Evolutionary conservation across 2,329 filamentous ascomycete species (phyloP).

Genomic region (Neofusicoccum kwambonambiense): DNA sequence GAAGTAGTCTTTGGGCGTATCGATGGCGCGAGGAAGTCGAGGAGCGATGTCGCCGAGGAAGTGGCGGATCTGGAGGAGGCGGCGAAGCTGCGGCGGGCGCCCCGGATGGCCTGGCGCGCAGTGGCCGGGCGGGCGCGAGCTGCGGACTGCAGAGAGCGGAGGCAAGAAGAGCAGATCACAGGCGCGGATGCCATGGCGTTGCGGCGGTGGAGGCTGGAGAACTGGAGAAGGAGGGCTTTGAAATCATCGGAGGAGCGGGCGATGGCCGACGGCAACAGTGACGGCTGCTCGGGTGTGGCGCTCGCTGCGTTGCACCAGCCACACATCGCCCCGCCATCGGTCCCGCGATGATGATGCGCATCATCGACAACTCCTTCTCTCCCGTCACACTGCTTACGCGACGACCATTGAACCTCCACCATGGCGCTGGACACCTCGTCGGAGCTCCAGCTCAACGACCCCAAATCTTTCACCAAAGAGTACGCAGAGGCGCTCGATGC

Average conservation of each 20-base stretch:
- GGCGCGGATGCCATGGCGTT: constrained; percentile 24
- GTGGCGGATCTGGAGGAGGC: constrained; percentile 5
- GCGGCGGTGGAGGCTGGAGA: background rate
- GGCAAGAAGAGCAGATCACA: constrained; percentile 32
- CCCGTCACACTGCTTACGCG: background rate
- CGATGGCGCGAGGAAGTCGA: background rate
- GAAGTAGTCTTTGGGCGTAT: background rate
- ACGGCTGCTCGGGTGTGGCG: background rate
- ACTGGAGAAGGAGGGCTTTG: background rate
- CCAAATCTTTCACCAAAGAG: constrained; percentile 29
- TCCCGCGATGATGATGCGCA: background rate
- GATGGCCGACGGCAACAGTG: background rate
- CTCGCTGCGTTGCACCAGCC: background rate
- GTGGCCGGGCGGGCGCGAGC: background rate
- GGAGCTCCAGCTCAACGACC: constrained; percentile 3
- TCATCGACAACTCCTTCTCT: background rate
- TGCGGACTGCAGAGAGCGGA: constrained; percentile 23
- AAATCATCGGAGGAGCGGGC: constrained; percentile 10
- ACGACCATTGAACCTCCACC: background rate
- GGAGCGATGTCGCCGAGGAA: background rate
- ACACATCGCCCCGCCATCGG: background rate
- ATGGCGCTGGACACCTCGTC: background rate
- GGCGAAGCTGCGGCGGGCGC: constrained; percentile 3
- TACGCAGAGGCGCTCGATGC: constrained; percentile 36
- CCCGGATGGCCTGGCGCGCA: background rate